Evolutionary conservation across 2,329 filamentous ascomycete genomes (phyloP).

Genomic region (Madurella fahalii): DNA sequence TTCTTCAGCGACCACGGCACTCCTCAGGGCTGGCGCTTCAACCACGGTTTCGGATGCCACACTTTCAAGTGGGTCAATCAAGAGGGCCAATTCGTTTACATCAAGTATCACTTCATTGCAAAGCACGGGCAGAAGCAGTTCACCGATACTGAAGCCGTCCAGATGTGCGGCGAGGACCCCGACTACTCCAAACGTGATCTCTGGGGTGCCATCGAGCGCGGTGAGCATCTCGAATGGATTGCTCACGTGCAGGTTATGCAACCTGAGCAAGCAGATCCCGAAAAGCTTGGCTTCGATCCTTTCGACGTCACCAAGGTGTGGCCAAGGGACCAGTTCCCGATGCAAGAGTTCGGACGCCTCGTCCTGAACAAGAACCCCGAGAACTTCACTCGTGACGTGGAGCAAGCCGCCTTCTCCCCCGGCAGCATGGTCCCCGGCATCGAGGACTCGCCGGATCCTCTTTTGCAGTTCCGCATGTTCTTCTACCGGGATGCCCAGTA

Average conservation of each 20-base stretch:
- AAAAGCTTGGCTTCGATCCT: constrained; percentile 48
- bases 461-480: constrained; percentile 48
- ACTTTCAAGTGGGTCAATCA: constrained; percentile 66
- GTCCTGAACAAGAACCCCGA: constrained; percentile 52
- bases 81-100: constrained; percentile 64
- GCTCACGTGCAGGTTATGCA: constrained; percentile 54
- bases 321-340: constrained; percentile 45
- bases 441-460: constrained; percentile 43
- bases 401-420: constrained; percentile 49
- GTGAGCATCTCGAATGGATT: constrained; percentile 52
- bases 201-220: constrained; percentile 49
- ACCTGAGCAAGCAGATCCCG: constrained; percentile 49
- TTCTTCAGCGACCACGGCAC: constrained; percentile 68
- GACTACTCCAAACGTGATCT: constrained; percentile 53
- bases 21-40: constrained; percentile 71
- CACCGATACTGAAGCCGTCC: constrained; percentile 67
- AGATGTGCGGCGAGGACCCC: constrained; percentile 45
- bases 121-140: constrained; percentile 71
- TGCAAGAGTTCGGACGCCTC: constrained; percentile 46
- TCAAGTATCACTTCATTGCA: constrained; percentile 75
- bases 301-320: constrained; percentile 53
- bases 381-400: constrained; percentile 48
- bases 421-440: constrained; percentile 49
- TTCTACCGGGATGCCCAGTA: constrained; percentile 49
- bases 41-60: constrained; percentile 82